phyloP scores from a whole-genome alignment of 2,329 filamentous ascomycete species.

The Cryphonectria japonica region DNA sequence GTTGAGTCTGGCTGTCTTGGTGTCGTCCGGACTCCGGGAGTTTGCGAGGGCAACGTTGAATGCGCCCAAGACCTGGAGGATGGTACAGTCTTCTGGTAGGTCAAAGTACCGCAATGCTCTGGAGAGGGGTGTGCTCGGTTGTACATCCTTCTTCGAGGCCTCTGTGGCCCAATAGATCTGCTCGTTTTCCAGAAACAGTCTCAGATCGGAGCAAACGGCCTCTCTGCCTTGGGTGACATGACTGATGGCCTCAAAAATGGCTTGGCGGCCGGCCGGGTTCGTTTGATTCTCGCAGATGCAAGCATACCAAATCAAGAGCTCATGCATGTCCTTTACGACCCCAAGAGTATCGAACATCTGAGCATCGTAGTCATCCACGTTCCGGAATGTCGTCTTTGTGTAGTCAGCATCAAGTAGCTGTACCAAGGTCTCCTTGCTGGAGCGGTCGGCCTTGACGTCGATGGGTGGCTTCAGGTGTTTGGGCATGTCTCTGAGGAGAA shows the following conservation, averaged over 20 bases:
- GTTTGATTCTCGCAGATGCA: constrained; percentile 35
- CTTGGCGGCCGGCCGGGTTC: constrained; percentile 27
- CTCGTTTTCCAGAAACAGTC: constrained; percentile 26
- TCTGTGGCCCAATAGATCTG: constrained; percentile 22
- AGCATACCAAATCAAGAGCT: constrained; percentile 36
- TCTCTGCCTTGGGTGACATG: constrained; percentile 32
- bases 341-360: constrained; percentile 34
- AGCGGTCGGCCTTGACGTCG: constrained; percentile 14
- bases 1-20: constrained; percentile 33
- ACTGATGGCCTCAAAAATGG: constrained; percentile 30
- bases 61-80: constrained; percentile 7
- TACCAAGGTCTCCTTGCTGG: constrained; percentile 17
- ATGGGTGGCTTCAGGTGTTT: constrained; percentile 15
- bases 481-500: constrained; percentile 23
- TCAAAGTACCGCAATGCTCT: constrained; percentile 23
- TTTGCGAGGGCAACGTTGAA: constrained; percentile 32
- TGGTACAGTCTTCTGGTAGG: constrained; percentile 1
- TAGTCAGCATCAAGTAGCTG: constrained; percentile 21
- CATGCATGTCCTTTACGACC: constrained; percentile 32
- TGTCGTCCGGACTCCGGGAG: background rate
- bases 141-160: constrained; percentile 20
- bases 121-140: constrained; percentile 13
- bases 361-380: constrained; percentile 19
- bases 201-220: constrained; percentile 27
- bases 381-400: constrained; percentile 18